phyloP scores from a whole-genome alignment of 768 basidiomycete species.

The Hortiboletus campestris region DNA sequence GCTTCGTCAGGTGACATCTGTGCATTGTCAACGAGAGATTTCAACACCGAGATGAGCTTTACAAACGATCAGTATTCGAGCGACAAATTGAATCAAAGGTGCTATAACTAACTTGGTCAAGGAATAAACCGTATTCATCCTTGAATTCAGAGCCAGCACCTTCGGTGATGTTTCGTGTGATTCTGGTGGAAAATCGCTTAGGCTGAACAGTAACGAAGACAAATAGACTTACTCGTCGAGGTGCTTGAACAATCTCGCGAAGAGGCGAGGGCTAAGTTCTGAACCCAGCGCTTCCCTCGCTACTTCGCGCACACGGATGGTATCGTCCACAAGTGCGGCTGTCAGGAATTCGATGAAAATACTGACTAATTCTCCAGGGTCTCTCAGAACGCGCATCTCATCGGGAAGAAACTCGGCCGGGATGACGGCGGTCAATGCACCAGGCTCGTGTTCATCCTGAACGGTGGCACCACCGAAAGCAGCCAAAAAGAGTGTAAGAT shows the following conservation, averaged over 20 bases:
- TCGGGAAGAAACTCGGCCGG: conserved; percentile 65
- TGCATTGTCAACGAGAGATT: conserved; percentile 73
- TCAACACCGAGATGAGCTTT: conserved; percentile 73
- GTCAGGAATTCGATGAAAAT: conserved; percentile 68
- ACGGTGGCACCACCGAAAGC: conserved; percentile 69
- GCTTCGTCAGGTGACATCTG: conserved; percentile 57
- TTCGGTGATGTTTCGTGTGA: conserved; percentile 51
- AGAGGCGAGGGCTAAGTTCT: conserved; percentile 72
- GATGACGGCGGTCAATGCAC: conserved; percentile 52
- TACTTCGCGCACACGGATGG: conserved; percentile 68
- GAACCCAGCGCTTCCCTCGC: conserved; percentile 78
- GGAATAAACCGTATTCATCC: conserved; percentile 46
- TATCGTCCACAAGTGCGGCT: conserved; percentile 62
- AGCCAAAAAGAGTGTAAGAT: conserved; percentile 74
- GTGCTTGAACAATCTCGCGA: conserved; percentile 63
- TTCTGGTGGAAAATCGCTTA: conserved; percentile 32
- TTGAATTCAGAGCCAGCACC: conserved; percentile 42
- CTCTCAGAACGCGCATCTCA: conserved; percentile 60
- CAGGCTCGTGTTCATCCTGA: conserved; percentile 48
- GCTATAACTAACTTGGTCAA: conserved; percentile 61
- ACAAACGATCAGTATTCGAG: conserved; percentile 15
- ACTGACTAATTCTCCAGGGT: conserved; percentile 57
- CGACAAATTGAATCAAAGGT: background rate
- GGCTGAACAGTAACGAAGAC: background rate
- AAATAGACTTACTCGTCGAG: conserved; percentile 63